phyloP scores from a whole-genome alignment of 2,329 filamentous ascomycete genomes.

The Tolypocladium cylindrosporum region DNA sequence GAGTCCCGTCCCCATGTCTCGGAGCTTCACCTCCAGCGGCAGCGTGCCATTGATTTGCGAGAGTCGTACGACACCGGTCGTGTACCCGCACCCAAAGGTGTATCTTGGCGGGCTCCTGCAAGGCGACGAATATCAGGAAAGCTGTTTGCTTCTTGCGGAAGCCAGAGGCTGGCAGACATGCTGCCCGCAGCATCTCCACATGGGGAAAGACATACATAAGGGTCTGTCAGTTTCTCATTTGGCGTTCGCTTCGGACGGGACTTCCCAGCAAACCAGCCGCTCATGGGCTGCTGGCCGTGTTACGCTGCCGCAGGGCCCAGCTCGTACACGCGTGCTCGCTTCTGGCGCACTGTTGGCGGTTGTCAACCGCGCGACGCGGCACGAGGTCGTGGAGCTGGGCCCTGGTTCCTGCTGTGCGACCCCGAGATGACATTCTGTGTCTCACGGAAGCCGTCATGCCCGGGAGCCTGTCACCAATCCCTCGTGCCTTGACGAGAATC shows the following conservation, averaged over 20 bases:
- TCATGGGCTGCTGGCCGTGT: background rate
- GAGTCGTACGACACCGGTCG: background rate
- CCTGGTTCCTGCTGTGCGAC: background rate
- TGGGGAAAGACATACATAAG: background rate
- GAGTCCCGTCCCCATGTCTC: background rate
- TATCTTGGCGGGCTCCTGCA: background rate
- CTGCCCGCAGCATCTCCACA: background rate
- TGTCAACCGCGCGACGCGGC: background rate
- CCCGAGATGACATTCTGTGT: background rate
- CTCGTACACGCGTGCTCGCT: background rate
- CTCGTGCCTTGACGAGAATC: background rate
- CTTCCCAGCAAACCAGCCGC: background rate
- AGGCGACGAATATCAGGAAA: background rate
- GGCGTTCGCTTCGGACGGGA: background rate
- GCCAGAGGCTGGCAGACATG: background rate
- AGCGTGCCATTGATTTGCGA: background rate
- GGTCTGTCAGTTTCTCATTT: background rate
- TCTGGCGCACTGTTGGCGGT: background rate
- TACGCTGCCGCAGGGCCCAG: background rate
- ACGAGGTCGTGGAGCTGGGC: background rate
- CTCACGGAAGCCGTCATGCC: background rate
- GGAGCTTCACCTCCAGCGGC: background rate
- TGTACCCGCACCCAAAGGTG: background rate
- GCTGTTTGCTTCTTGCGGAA: background rate
- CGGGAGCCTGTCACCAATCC: background rate